phyloP scores from a whole-genome alignment of 495 filamentous ascomycete genomes.

The Xanthoparmelia taractica region DNA sequence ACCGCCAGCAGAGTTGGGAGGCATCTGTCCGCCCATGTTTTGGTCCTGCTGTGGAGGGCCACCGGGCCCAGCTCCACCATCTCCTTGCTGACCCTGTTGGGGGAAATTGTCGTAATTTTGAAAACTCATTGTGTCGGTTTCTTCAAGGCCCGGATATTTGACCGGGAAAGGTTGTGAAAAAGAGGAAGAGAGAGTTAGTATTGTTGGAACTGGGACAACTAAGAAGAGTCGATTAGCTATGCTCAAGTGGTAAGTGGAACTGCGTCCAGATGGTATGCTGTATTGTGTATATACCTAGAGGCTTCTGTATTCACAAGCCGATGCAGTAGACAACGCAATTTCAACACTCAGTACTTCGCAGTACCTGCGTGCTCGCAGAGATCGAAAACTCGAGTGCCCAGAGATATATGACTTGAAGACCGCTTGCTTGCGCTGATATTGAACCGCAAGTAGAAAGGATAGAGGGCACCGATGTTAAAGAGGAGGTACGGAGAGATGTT shows the following conservation, averaged over 20 bases:
- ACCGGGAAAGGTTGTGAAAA: constrained; percentile 14
- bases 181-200: background rate
- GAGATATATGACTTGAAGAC: constrained; percentile 11
- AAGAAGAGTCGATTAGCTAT: background rate
- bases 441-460: constrained; percentile 4
- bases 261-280: background rate
- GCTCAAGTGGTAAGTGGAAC: background rate
- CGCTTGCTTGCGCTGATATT: constrained; percentile 8
- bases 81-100: constrained; percentile 43
- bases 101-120: constrained; percentile 52
- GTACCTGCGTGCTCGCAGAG: constrained; percentile 4
- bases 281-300: background rate
- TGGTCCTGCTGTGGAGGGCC: constrained; percentile 46
- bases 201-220: background rate
- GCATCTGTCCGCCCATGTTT: constrained; percentile 31
- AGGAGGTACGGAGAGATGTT: background rate
- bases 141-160: constrained; percentile 14
- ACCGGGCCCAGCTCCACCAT: constrained; percentile 46
- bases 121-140: constrained; percentile 41
- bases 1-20: constrained; percentile 44
- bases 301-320: background rate
- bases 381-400: constrained; percentile 10
- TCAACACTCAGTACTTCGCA: constrained; percentile 15
- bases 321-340: constrained; percentile 10
- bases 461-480: background rate